A percentile compares a stretch with the other conserved stretches of the same genome.
These are phyloP conservation scores for Rhodotorula sphaerocarpa DNA, from an alignment of 768 basidiomycete genomes.

Conservation along the genomic window DNA sequence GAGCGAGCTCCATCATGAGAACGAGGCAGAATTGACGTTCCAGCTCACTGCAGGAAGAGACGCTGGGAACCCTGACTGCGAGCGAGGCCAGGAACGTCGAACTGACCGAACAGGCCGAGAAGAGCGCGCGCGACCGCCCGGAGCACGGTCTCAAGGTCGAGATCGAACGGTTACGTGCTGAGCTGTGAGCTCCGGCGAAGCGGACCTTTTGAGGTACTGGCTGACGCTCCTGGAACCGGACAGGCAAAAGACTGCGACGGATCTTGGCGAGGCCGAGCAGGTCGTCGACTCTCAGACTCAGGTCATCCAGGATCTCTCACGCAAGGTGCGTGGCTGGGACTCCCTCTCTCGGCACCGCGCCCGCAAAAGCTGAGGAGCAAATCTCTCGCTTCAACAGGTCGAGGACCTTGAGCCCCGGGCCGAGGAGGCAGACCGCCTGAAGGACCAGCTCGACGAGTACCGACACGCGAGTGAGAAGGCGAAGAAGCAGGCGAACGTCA, in stretches of 20 bases:
- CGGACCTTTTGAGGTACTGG: no score
- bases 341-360: not conserved
- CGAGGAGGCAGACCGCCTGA: constrained; percentile 67
- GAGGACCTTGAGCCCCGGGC: constrained; percentile 73
- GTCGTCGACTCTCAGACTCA: constrained; percentile 72
- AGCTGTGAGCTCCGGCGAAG: constrained; percentile 63
- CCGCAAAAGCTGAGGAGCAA: no score
- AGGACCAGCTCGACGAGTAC: constrained; percentile 92
- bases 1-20: no score
- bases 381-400: constrained; percentile 42
- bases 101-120: not conserved
- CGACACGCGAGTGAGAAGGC: constrained; percentile 84
- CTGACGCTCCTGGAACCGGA: no score
- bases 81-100: not conserved
- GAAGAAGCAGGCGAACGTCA: constrained; percentile 90
- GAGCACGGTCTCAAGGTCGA: constrained; percentile 59
- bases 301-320: constrained; percentile 62
- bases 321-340: constrained; percentile 47
- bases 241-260: constrained; percentile 91
- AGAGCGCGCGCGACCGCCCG: constrained; percentile 4
- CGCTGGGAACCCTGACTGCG: constrained; percentile 1
- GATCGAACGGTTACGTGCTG: constrained; percentile 67
- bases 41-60: constrained; percentile 57
- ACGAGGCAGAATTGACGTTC: no score
- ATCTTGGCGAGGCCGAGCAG: constrained; percentile 68